Percentiles rank a stretch among this genome's conserved stretches.
Conservation (phyloP, 768 basidiomycete species). For the Russula sp. region DNA sequence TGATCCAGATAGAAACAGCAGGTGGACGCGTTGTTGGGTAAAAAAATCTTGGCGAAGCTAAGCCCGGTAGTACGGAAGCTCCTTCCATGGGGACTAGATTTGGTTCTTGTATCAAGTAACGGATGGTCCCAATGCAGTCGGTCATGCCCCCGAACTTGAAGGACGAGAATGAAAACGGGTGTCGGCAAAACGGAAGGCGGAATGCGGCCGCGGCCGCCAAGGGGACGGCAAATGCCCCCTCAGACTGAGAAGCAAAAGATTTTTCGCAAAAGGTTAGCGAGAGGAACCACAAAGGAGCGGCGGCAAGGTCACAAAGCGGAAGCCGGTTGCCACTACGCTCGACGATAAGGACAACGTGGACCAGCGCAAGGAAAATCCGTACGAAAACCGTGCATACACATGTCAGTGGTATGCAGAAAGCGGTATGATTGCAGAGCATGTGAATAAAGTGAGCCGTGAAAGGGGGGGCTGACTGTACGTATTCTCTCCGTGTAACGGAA, state of each 20-base stretch:
- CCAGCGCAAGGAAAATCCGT: not conserved
- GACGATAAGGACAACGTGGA: not conserved
- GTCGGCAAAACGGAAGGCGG: not conserved
- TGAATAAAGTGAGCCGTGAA: constrained; percentile 9
- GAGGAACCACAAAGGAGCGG: not conserved
- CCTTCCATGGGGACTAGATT: constrained; percentile 2
- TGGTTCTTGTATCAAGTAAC: constrained; percentile 10
- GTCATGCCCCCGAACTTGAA: not conserved
- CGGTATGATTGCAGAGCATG: constrained; percentile 1
- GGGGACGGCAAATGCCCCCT: not conserved
- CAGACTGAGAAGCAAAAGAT: not conserved
- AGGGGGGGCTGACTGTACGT: not conserved
- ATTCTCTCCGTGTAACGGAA: constrained; percentile 11
- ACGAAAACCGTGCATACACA: not conserved
- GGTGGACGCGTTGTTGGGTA: constrained; percentile 14
- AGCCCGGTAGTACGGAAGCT: constrained; percentile 7
- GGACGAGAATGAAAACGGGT: constrained; percentile 7
- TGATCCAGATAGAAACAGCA: constrained; percentile 22
- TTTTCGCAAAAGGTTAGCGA: not conserved
- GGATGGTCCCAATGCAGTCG: not conserved
- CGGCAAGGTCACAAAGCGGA: not conserved
- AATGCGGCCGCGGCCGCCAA: not conserved
- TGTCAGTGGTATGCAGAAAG: not conserved
- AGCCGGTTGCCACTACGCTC: not conserved
- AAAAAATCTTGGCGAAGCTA: constrained; percentile 21